These are phyloP conservation scores for Boletus coffeatus DNA, from an alignment of 1,284 basidiomycete genomes.

Conservation along the genomic window DNA sequence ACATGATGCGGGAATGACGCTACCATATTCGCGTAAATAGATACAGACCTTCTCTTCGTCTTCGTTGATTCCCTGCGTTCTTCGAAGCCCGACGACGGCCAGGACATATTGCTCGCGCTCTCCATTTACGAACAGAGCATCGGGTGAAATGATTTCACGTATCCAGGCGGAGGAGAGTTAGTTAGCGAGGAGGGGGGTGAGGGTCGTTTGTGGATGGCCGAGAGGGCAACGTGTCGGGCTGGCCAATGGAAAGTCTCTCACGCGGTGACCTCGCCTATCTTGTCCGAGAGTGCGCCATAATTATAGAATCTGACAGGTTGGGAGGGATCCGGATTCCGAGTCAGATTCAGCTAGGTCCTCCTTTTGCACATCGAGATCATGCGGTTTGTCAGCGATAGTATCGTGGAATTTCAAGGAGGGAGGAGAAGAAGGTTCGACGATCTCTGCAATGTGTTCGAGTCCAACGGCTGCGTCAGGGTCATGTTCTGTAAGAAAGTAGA, in stretches of 20 bases:
- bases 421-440: conserved; percentile 22
- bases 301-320: conserved; percentile 37
- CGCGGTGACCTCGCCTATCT: conserved; percentile 85
- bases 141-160: conserved; percentile 68
- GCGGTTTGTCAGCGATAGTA: conserved; percentile 25
- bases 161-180: conserved; percentile 46
- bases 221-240: conserved; percentile 25
- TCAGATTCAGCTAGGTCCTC: conserved; percentile 35
- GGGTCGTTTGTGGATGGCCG: conserved; percentile 19
- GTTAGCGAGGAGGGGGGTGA: conserved; percentile 4
- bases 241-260: conserved; percentile 36
- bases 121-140: conserved; percentile 74
- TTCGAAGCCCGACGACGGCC: conserved; percentile 74
- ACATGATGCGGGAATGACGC: no score
- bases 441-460: conserved; percentile 62
- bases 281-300: conserved; percentile 82
- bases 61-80: conserved; percentile 43
- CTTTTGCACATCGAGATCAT: conserved; percentile 29
- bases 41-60: conserved; percentile 38
- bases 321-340: conserved; percentile 23
- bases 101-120: conserved; percentile 82
- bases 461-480: conserved; percentile 60
- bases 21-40: no score
- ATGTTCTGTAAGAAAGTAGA: conserved; percentile 44
- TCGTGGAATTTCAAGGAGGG: conserved; percentile 17